Evolutionary conservation across 441 rosid species (phyloP), one percentile per base, ranked within the genome.

Genomic region (Erodium trifolium): DNA sequence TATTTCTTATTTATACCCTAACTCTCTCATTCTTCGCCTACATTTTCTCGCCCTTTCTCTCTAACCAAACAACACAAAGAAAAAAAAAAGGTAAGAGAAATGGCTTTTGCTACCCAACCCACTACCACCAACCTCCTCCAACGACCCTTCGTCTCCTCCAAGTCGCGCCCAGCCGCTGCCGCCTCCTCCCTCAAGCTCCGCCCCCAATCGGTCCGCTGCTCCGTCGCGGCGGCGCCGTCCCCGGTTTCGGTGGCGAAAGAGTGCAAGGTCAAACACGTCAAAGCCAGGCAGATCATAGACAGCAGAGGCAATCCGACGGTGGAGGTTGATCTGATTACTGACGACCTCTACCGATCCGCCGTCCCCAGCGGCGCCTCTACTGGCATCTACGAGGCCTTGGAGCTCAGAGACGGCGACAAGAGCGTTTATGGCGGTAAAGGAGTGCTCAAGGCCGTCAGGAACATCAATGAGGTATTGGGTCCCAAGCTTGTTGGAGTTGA

Each of bases 321-420:
- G 47, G 93, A 93, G 91, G 97, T 93, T 77, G 98, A 93, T 79
- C 80, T 91, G 76, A 57, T 93, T 68, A 87, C 95, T 0, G 89
- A 83, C 71, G 81, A 79, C 63, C 87, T 89, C 66, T 89, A 83
- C 77, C 86, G 97, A 68, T 93, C 98, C 13, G 96, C 97, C 9
- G 96, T 91, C 37, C 98, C 98, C 0, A 93, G 98, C 78, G 98
- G 97, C 37, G 96, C 97, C 39, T 93, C 98, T 41, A 93, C 96
- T 17, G 96, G 93, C 81, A 88, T 91, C 87, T 88, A 93, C 57
- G 97, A 93, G 78, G 97, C 97, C 10, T 72, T 91, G 62, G 97
- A 91, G 84, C 96, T 93, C 62, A 85, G 96, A 73, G 97, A 93
- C 68, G 97, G 93, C 0, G 95, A 93, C 37, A 87, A 87, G 75